These are phyloP conservation scores for Thelephora ganbajun DNA, from an alignment of 768 basidiomycete species.

Conservation along the genomic window DNA sequence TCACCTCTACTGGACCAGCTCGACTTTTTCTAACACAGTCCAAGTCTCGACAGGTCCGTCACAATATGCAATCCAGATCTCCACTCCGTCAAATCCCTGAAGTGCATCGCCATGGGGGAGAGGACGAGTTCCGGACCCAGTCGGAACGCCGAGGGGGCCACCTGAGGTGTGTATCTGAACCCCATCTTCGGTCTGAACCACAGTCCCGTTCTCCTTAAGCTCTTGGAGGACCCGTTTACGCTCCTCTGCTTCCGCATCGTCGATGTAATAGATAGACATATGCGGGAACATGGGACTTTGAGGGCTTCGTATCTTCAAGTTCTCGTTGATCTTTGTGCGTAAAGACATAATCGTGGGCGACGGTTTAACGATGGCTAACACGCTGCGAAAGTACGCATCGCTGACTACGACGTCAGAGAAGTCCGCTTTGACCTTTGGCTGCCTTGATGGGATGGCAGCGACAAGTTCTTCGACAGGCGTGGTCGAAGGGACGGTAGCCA, in stretches of 20 bases:
- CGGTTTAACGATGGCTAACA: constrained; percentile 39
- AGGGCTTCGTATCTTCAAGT: constrained; percentile 23
- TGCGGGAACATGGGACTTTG: constrained; percentile 53
- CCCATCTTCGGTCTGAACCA: constrained; percentile 13
- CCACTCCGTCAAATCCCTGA: constrained; percentile 13
- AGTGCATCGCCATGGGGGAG: constrained; percentile 2
- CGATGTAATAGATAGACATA: constrained; percentile 61
- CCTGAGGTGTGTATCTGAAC: constrained; percentile 19
- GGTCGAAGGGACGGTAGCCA: constrained; percentile 29
- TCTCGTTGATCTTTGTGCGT: constrained; percentile 31
- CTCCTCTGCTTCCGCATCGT: constrained; percentile 47
- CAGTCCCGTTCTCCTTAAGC: constrained; percentile 23
- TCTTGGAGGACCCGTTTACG: constrained; percentile 32
- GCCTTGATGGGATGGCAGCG: constrained; percentile 22
- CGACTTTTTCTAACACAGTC: constrained; percentile 13
- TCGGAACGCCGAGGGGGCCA: constrained; percentile 10
- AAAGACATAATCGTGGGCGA: constrained; percentile 32
- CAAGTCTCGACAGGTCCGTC: constrained; percentile 16
- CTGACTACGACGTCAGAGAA: constrained; percentile 47
- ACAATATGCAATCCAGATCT: constrained; percentile 17
- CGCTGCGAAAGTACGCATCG: constrained; percentile 56
- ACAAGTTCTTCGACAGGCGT: constrained; percentile 20
- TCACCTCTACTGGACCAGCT: constrained; percentile 2
- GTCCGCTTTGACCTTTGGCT: constrained; percentile 23
- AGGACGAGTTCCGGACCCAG: constrained; percentile 2